Evolutionary conservation across 495 filamentous ascomycete species (phyloP).

Genomic region (Aspergillus hancockii): DNA sequence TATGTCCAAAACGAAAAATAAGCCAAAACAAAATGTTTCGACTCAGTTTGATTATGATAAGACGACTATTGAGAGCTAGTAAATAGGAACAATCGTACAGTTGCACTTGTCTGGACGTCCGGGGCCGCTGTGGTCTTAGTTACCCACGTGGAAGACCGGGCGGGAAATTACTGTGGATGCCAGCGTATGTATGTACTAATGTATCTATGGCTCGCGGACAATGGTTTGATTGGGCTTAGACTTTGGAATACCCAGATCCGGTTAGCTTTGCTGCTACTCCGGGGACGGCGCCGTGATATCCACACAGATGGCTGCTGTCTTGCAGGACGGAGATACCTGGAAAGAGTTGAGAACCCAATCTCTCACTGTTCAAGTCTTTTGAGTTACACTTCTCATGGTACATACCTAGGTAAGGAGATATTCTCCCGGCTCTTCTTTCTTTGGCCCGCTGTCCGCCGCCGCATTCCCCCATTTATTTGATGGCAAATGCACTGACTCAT

Average conservation of each 20-base stretch:
- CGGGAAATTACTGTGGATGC: slow-evolving; percentile 8
- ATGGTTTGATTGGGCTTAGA: too few species aligned
- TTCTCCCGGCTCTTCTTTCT: too few species aligned
- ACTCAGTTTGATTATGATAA: slow-evolving; percentile 22
- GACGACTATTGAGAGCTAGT: slow-evolving; percentile 5
- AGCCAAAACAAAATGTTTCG: not conserved
- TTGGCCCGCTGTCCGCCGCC: too few species aligned
- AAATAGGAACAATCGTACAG: not conserved
- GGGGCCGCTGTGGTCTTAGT: slow-evolving; percentile 11
- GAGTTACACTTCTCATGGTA: too few species aligned
- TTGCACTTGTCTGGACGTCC: slow-evolving; percentile 7
- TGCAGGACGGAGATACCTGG: too few species aligned
- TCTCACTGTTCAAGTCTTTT: too few species aligned
- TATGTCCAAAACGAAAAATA: not conserved
- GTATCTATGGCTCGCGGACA: not conserved
- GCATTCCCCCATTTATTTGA: too few species aligned
- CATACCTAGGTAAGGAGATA: too few species aligned
- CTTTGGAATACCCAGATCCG: not conserved
- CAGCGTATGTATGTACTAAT: not conserved
- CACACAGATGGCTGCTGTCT: too few species aligned
- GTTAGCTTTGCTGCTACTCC: not conserved
- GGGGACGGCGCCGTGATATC: too few species aligned
- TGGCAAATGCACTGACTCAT: too few species aligned
- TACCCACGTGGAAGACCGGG: slow-evolving; percentile 23
- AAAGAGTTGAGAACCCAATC: too few species aligned